Evolutionary conservation across 306 rosid genomes (phyloP).

Genomic region (Pueraria montana): DNA sequence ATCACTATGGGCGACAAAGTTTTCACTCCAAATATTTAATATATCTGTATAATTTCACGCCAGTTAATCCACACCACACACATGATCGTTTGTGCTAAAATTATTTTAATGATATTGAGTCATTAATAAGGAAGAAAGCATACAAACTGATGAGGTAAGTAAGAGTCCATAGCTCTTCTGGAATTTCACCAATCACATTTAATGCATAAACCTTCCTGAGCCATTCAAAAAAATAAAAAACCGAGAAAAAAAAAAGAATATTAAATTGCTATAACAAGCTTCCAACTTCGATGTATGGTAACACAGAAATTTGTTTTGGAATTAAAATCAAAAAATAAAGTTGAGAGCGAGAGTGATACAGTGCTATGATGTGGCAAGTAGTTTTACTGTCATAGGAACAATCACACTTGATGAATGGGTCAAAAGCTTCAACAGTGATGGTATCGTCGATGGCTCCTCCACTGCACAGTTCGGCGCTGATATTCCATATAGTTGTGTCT

Average conservation of each 20-base stretch:
- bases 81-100: too few species aligned
- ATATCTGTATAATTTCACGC: too few species aligned
- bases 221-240: conserved; percentile 1
- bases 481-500: conserved; percentile 60
- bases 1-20: too few species aligned
- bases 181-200: conserved; percentile 66
- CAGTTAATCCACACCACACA: too few species aligned
- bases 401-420: conserved; percentile 79
- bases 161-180: conserved; percentile 81
- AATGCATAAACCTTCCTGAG: conserved; percentile 68
- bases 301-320: too few species aligned
- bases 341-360: conserved; percentile 50
- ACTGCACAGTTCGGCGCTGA: conserved; percentile 75
- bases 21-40: too few species aligned
- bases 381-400: conserved; percentile 55
- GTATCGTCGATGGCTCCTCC: conserved; percentile 63
- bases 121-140: conserved; percentile 49
- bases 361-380: conserved; percentile 67
- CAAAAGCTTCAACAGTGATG: conserved; percentile 22
- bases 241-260: neutral
- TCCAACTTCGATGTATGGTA: neutral
- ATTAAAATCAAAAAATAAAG: too few species aligned
- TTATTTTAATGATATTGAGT: too few species aligned
- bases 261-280: neutral
- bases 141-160: conserved; percentile 74